Percentiles rank a stretch among this genome's conserved stretches.
phyloP scores from a whole-genome alignment of 1,139 yeast genomes.

The Debaryomyces robertsiae region DNA sequence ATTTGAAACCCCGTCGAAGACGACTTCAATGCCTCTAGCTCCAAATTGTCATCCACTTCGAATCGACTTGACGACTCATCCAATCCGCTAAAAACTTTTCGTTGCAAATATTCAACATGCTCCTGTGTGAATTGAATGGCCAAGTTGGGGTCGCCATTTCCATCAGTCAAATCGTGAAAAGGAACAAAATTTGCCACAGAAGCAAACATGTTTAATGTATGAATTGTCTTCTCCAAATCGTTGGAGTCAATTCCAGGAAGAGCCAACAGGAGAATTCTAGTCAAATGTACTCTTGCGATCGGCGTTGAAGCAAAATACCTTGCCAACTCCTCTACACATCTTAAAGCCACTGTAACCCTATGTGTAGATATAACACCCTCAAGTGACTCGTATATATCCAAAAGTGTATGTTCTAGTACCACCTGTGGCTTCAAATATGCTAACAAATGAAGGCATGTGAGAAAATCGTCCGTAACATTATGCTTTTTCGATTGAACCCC shows the following conservation, averaged over 20 bases:
- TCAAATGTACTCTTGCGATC: constrained; percentile 73
- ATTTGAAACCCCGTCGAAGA: constrained; percentile 74
- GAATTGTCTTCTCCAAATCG: constrained; percentile 74
- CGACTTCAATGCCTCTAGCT: constrained; percentile 64
- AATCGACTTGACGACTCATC: constrained; percentile 17
- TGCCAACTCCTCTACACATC: constrained; percentile 65
- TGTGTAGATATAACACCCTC: constrained; percentile 83
- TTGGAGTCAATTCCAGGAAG: constrained; percentile 88
- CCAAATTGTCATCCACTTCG: constrained; percentile 43
- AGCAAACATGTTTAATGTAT: constrained; percentile 71
- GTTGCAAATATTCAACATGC: constrained; percentile 56
- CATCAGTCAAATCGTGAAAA: constrained; percentile 53
- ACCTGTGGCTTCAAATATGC: constrained; percentile 63
- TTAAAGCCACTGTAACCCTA: constrained; percentile 73
- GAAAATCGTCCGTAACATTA: constrained; percentile 59
- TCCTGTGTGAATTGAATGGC: constrained; percentile 75
- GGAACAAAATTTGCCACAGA: constrained; percentile 77
- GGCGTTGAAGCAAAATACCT: constrained; percentile 69
- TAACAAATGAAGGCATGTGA: constrained; percentile 62
- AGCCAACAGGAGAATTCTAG: constrained; percentile 68
- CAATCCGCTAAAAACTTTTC: constrained; percentile 26
- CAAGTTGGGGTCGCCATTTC: constrained; percentile 49
- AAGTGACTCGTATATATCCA: constrained; percentile 83
- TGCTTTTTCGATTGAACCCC: constrained; percentile 81
- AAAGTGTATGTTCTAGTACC: constrained; percentile 64